Evolutionary conservation across 208 protist genomes (phyloP).

Genomic region (Leishmania amazonensis): DNA sequence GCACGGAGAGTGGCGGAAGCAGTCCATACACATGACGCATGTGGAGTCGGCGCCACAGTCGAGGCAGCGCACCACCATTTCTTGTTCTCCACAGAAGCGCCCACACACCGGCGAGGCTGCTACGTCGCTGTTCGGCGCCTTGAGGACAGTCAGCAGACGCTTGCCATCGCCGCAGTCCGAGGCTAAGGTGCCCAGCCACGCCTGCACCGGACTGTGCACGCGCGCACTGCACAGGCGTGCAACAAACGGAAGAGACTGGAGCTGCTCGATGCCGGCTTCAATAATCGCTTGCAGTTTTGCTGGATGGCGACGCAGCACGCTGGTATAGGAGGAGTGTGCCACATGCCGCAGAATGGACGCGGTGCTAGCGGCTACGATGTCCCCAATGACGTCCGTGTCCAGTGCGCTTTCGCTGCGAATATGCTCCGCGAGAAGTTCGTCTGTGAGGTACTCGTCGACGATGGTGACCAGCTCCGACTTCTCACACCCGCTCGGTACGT

Average conservation of each 20-base stretch:
- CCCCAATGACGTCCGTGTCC: conserved; percentile 8
- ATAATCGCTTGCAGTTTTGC: conserved; percentile 41
- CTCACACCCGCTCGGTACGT: conserved; percentile 27
- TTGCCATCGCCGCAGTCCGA: conserved; percentile 17
- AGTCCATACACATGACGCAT: conserved; percentile 92
- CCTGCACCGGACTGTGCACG: conserved; percentile 35
- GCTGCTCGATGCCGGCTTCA: conserved; percentile 41
- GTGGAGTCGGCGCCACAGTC: conserved; percentile 87
- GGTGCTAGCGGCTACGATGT: conserved; percentile 23
- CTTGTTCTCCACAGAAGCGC: conserved; percentile 39
- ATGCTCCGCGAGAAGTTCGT: conserved; percentile 25
- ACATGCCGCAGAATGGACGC: conserved; percentile 33
- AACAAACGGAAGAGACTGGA: conserved; percentile 18
- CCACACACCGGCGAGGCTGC: conserved; percentile 58
- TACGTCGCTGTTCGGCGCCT: conserved; percentile 9
- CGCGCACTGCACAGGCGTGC: conserved; percentile 21
- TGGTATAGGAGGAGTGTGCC: conserved; percentile 29
- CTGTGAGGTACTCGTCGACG: conserved; percentile 31
- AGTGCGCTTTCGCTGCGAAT: conserved; percentile 12
- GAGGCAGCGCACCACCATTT: conserved; percentile 84
- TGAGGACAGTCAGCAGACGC: conserved; percentile 17
- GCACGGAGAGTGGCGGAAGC: conserved; percentile 89
- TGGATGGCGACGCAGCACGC: conserved; percentile 39
- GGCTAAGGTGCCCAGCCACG: conserved; percentile 40
- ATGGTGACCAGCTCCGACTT: conserved; percentile 38